Conservation (phyloP, 2,329 filamentous ascomycete genomes). For the Knufia petricola region DNA sequence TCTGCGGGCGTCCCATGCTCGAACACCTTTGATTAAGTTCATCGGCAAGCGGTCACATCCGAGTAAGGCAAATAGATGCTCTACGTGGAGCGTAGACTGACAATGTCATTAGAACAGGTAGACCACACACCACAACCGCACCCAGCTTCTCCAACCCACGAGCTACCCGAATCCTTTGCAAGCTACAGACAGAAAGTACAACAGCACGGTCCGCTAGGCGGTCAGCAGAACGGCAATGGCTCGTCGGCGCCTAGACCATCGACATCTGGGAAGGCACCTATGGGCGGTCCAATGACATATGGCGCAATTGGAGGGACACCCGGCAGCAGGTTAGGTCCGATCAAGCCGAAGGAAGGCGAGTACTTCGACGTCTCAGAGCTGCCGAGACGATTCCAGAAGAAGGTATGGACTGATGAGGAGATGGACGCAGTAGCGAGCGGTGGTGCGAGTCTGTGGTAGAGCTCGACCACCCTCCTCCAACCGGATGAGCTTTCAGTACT, state of each 20-base stretch:
- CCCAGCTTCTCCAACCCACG: conserved; percentile 46
- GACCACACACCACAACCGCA: conserved; percentile 52
- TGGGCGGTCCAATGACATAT: conserved; percentile 24
- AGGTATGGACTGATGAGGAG: conserved; percentile 65
- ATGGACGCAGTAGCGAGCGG: conserved; percentile 95
- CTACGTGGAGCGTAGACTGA: conserved; percentile 8
- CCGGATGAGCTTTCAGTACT: neutral
- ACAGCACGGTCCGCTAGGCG: conserved; percentile 52
- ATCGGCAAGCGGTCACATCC: conserved; percentile 38
- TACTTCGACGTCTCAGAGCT: conserved; percentile 87
- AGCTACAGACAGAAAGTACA: conserved; percentile 54
- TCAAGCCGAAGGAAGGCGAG: conserved; percentile 61
- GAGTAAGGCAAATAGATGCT: conserved; percentile 26
- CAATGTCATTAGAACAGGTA: conserved; percentile 29
- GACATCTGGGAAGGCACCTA: conserved; percentile 11
- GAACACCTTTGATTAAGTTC: conserved; percentile 42
- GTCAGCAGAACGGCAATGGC: conserved; percentile 20
- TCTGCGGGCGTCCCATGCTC: conserved; percentile 31
- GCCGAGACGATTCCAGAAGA: conserved; percentile 69
- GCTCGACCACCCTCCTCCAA: neutral
- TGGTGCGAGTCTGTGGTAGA: conserved; percentile 58
- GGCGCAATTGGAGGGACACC: conserved; percentile 48
- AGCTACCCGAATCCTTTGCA: conserved; percentile 53
- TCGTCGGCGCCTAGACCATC: conserved; percentile 18
- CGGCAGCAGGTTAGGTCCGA: conserved; percentile 62